A percentile compares a stretch with the other conserved stretches of the same genome.
Evolutionary conservation across 2,329 filamentous ascomycete species (phyloP).

Genomic region (Aspergillus sp.): DNA sequence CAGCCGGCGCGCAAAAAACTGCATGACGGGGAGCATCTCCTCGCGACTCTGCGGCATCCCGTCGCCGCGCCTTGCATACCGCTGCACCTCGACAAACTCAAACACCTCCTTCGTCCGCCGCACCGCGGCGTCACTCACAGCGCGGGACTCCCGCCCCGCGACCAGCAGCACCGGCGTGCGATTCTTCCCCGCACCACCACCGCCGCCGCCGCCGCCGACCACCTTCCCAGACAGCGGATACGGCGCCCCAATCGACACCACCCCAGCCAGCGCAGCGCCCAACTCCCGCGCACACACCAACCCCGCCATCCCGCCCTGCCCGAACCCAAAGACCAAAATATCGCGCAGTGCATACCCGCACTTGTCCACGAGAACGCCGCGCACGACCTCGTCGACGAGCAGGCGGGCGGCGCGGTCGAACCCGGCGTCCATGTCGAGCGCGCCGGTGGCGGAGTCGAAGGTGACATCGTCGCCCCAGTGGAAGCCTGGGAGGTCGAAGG

Average conservation of each 20-base stretch:
- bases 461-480: slow-evolving; percentile 68
- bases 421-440: slow-evolving; percentile 61
- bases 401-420: slow-evolving; percentile 50
- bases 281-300: slow-evolving; percentile 54
- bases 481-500: slow-evolving; percentile 65
- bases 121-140: slow-evolving; percentile 62
- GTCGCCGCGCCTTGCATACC: slow-evolving; percentile 69
- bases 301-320: slow-evolving; percentile 64
- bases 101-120: slow-evolving; percentile 66
- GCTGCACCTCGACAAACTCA: slow-evolving; percentile 62
- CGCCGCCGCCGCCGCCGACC: neutral
- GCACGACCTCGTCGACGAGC: slow-evolving; percentile 53
- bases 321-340: slow-evolving; percentile 64
- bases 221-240: slow-evolving; percentile 34
- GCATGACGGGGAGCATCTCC: slow-evolving; percentile 89
- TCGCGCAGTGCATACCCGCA: slow-evolving; percentile 61
- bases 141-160: slow-evolving; percentile 39
- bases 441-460: slow-evolving; percentile 51
- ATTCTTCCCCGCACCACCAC: slow-evolving; percentile 26
- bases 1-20: slow-evolving; percentile 56
- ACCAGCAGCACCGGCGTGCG: slow-evolving; percentile 42
- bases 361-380: slow-evolving; percentile 49
- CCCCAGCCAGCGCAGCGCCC: slow-evolving; percentile 22
- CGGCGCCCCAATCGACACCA: slow-evolving; percentile 43
- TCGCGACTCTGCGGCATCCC: slow-evolving; percentile 79